These are phyloP conservation scores for Tricholomella constricta DNA, from an alignment of 768 basidiomycete genomes.

Conservation along the genomic window DNA sequence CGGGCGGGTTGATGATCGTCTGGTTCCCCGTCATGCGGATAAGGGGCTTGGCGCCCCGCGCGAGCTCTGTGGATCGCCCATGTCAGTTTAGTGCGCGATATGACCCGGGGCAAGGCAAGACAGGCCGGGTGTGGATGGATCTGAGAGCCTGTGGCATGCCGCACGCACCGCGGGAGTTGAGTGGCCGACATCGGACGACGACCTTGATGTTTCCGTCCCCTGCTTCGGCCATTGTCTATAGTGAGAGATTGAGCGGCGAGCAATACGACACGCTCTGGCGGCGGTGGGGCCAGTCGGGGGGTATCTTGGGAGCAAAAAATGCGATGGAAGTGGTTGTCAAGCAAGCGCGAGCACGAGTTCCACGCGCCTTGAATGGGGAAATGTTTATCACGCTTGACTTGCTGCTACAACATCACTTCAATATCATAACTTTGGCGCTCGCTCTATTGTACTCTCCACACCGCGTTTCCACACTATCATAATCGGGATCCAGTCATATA, in stretches of 20 bases:
- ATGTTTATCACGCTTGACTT: background rate
- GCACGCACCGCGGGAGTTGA: constrained; percentile 86
- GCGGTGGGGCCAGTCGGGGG: constrained; percentile 4
- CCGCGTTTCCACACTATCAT: no score
- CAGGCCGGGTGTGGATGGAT: no score
- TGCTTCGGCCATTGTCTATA: constrained; percentile 57
- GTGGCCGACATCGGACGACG: constrained; percentile 93
- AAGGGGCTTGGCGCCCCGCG: constrained; percentile 90
- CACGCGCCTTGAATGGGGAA: constrained; percentile 11
- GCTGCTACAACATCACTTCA: background rate
- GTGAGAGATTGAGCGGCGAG: constrained; percentile 1
- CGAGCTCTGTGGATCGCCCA: constrained; percentile 62
- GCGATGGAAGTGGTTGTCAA: constrained; percentile 15
- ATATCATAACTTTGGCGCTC: background rate
- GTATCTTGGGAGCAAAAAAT: constrained; percentile 13
- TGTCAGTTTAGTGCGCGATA: constrained; percentile 1
- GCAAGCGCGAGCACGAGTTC: constrained; percentile 8
- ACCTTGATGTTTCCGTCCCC: constrained; percentile 92
- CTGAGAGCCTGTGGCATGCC: background rate
- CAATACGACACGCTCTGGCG: constrained; percentile 12
- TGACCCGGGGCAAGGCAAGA: no score
- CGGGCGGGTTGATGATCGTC: constrained; percentile 91
- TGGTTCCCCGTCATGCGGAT: constrained; percentile 95
- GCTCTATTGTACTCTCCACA: no score
- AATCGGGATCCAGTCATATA: no score